Evolutionary conservation across 768 basidiomycete species (phyloP).

Genomic region (Amanita polypyramis): DNA sequence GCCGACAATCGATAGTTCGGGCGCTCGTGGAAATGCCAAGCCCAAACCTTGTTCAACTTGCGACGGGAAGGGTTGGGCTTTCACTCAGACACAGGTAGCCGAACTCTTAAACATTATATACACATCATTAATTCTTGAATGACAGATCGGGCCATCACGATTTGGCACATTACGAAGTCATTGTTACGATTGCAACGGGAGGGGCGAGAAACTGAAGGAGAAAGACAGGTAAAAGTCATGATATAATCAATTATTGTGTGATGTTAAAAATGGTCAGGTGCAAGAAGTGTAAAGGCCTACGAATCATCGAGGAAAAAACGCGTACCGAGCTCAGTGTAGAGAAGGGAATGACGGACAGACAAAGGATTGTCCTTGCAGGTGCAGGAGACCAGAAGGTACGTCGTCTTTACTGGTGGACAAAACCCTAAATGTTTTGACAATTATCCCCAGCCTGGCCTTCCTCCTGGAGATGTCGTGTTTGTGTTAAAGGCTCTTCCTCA

Average conservation of each 20-base stretch:
- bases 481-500: constrained; percentile 60
- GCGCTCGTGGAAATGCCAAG: constrained; percentile 76
- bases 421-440: not conserved
- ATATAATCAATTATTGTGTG: not conserved
- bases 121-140: not conserved
- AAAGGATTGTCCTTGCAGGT: constrained; percentile 81
- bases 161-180: constrained; percentile 40
- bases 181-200: constrained; percentile 64
- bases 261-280: constrained; percentile 41
- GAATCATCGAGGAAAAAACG: constrained; percentile 79
- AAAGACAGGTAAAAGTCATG: constrained; percentile 58
- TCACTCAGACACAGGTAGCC: constrained; percentile 39
- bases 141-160: constrained; percentile 32
- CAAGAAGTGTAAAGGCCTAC: constrained; percentile 90
- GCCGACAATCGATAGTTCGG: constrained; percentile 41
- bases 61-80: constrained; percentile 74
- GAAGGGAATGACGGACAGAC: constrained; percentile 74
- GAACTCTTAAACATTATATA: not conserved
- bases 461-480: constrained; percentile 89
- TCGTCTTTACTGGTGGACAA: not conserved
- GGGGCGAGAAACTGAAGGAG: constrained; percentile 64
- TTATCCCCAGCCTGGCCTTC: constrained; percentile 58
- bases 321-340: constrained; percentile 82
- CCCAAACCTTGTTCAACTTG: constrained; percentile 75
- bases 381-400: constrained; percentile 85